These are phyloP conservation scores for Sicyos edulis DNA, from an alignment of 306 rosid species.

Conservation along the genomic window DNA sequence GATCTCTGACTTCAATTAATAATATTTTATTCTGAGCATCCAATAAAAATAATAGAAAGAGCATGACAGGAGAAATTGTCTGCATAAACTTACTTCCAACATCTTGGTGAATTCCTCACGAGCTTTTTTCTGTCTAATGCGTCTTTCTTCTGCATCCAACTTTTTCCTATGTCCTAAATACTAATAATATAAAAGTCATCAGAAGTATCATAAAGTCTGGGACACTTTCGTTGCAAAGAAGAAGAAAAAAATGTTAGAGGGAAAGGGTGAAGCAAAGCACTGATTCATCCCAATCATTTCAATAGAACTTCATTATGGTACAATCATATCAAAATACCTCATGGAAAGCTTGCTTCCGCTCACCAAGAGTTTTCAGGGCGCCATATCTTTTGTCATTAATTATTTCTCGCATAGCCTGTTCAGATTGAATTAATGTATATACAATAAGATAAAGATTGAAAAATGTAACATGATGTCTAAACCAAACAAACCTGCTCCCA, in stretches of 20 bases:
- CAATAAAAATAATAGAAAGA: neutral
- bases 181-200: slow-evolving; percentile 37
- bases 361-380: slow-evolving; percentile 90
- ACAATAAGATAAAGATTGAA: slow-evolving; percentile 23
- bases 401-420: slow-evolving; percentile 93
- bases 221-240: neutral
- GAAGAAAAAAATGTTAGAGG: neutral
- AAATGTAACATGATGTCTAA: slow-evolving; percentile 16
- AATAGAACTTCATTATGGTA: slow-evolving; percentile 19
- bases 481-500: slow-evolving; percentile 86
- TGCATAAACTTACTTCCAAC: slow-evolving; percentile 73
- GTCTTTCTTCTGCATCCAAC: slow-evolving; percentile 95
- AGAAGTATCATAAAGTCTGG: slow-evolving; percentile 5
- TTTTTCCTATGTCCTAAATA: slow-evolving; percentile 96
- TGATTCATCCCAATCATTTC: neutral
- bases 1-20: neutral
- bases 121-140: slow-evolving; percentile 88
- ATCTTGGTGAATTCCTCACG: slow-evolving; percentile 92
- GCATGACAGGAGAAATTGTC: neutral
- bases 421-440: slow-evolving; percentile 20
- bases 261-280: slow-evolving; percentile 1
- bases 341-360: slow-evolving; percentile 96
- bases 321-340: slow-evolving; percentile 53
- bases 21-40: neutral
- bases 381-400: slow-evolving; percentile 87